phyloP scores from a whole-genome alignment of 257 asterid genomes.

The Nyctanthes arbortristis region DNA sequence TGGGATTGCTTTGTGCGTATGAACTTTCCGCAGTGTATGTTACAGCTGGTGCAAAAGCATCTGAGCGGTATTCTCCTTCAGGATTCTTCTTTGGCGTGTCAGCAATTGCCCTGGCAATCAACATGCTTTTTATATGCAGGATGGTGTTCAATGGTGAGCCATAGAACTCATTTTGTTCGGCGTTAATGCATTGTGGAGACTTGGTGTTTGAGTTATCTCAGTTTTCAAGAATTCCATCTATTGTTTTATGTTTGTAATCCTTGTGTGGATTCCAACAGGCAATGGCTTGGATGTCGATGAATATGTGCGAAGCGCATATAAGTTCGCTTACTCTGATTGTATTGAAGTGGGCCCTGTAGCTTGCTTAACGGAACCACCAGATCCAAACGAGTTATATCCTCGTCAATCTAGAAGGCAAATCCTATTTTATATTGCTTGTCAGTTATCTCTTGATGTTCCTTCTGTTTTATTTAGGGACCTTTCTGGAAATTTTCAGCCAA shows the following conservation, averaged over 20 bases:
- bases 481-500: background rate
- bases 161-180: slow-evolving; percentile 17
- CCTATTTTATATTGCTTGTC: slow-evolving; percentile 21
- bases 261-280: slow-evolving; percentile 47
- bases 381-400: slow-evolving; percentile 95
- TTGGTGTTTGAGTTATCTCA: no score
- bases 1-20: slow-evolving; percentile 96
- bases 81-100: slow-evolving; percentile 99
- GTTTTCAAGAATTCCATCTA: no score
- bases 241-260: slow-evolving; percentile 15
- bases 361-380: slow-evolving; percentile 95
- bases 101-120: slow-evolving; percentile 94
- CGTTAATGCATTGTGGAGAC: slow-evolving; percentile 3
- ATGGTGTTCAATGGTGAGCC: slow-evolving; percentile 92
- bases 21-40: slow-evolving; percentile 99
- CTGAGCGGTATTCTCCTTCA: slow-evolving; percentile 95
- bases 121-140: slow-evolving; percentile 98
- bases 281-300: slow-evolving; percentile 96
- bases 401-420: slow-evolving; percentile 84
- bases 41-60: slow-evolving; percentile 90
- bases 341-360: slow-evolving; percentile 98
- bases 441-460: background rate
- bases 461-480: background rate
- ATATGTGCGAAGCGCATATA: slow-evolving; percentile 95
- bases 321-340: slow-evolving; percentile 94